phyloP scores from a whole-genome alignment of 1,284 basidiomycete genomes.

The Cryptococcus sp. region DNA sequence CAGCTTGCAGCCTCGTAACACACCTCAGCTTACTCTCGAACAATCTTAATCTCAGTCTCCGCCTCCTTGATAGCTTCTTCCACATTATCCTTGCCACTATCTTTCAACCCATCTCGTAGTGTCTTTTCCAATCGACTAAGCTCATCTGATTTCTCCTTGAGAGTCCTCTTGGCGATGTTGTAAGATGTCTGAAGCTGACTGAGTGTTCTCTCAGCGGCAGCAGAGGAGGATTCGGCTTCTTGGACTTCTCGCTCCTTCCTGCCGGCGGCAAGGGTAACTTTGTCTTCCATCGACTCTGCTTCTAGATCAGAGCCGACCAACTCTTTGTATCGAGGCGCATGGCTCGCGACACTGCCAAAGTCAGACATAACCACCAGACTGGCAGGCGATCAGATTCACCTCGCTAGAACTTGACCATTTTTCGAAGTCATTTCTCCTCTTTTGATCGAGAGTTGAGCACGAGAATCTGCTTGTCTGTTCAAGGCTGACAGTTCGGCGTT shows the following conservation, averaged over 20 bases:
- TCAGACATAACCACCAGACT: slow-evolving; percentile 46
- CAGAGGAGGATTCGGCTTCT: slow-evolving; percentile 56
- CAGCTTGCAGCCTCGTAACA: neutral
- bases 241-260: slow-evolving; percentile 62
- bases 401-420: slow-evolving; percentile 59
- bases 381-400: slow-evolving; percentile 52
- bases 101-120: slow-evolving; percentile 52
- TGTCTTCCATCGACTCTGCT: slow-evolving; percentile 65
- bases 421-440: slow-evolving; percentile 64
- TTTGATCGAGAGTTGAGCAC: slow-evolving; percentile 77
- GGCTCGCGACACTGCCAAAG: slow-evolving; percentile 56
- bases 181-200: slow-evolving; percentile 62
- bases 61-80: slow-evolving; percentile 60
- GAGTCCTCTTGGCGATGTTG: slow-evolving; percentile 56
- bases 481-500: slow-evolving; percentile 68
- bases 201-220: slow-evolving; percentile 55
- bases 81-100: slow-evolving; percentile 47
- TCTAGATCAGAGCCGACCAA: slow-evolving; percentile 59
- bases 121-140: slow-evolving; percentile 57
- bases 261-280: slow-evolving; percentile 57
- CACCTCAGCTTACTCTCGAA: slow-evolving; percentile 53
- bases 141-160: slow-evolving; percentile 63
- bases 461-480: slow-evolving; percentile 73
- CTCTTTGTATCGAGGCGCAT: slow-evolving; percentile 61
- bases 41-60: slow-evolving; percentile 53